A percentile compares a stretch with the other conserved stretches of the same genome.
phyloP scores from a whole-genome alignment of 2,329 filamentous ascomycete species.

The Exophiala dermatitidis region DNA sequence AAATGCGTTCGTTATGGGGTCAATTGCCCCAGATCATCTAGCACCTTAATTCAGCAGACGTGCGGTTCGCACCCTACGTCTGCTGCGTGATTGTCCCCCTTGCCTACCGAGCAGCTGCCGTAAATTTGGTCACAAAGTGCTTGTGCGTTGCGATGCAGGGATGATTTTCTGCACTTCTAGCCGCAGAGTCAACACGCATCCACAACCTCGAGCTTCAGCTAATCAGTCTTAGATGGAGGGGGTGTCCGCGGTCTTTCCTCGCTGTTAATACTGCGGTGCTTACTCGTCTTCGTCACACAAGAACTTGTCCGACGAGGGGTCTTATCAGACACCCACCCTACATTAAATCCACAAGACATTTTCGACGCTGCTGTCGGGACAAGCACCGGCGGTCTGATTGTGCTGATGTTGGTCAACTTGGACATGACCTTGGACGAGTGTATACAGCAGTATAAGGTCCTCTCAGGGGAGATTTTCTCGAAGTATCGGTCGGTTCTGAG shows the following conservation, averaged over 20 bases:
- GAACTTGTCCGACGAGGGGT: slow-evolving; percentile 13
- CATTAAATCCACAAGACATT: slow-evolving; percentile 31
- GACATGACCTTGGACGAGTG: slow-evolving; percentile 41
- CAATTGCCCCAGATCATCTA: too few relatives aligned
- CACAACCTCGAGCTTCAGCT: neutral
- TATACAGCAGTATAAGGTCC: slow-evolving; percentile 36
- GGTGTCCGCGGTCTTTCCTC: slow-evolving; percentile 37
- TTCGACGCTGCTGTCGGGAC: slow-evolving; percentile 40
- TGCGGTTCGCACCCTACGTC: too few relatives aligned
- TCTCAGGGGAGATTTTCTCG: slow-evolving; percentile 28
- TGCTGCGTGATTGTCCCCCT: too few relatives aligned
- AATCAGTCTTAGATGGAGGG: slow-evolving; percentile 34
- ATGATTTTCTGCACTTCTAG: too few relatives aligned
- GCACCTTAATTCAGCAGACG: too few relatives aligned
- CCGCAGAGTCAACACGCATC: neutral
- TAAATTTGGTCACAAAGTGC: too few relatives aligned
- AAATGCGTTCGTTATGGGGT: neutral
- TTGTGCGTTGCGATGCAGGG: too few relatives aligned
- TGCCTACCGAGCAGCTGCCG: too few relatives aligned
- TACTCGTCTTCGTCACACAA: slow-evolving; percentile 32
- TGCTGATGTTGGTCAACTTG: slow-evolving; percentile 44
- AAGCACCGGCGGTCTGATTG: slow-evolving; percentile 36
- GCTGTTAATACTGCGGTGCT: slow-evolving; percentile 32
- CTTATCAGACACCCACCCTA: slow-evolving; percentile 6
- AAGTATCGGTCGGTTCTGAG: slow-evolving; percentile 13